These are phyloP conservation scores for Pyrenophora seminiperda DNA, from an alignment of 2,329 filamentous ascomycete species.

Conservation along the genomic window DNA sequence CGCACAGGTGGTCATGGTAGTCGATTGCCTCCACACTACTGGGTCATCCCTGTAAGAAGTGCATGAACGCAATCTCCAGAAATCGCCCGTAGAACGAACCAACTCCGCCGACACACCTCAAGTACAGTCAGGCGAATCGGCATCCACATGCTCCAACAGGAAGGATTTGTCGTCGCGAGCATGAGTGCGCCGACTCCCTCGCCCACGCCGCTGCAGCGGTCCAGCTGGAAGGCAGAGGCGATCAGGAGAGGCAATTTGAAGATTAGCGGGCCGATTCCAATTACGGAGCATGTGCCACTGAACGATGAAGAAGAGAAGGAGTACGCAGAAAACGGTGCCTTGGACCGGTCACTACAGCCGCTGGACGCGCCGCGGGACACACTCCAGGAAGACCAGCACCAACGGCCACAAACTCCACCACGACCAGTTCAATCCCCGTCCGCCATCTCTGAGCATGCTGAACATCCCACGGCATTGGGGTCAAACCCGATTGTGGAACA, in stretches of 20 bases:
- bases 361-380: conserved; percentile 26
- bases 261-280: conserved; percentile 48
- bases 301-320: conserved; percentile 44
- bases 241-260: conserved; percentile 47
- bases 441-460: conserved; percentile 13
- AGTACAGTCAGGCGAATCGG: conserved; percentile 20
- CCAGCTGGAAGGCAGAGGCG: conserved; percentile 49
- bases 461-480: conserved; percentile 16
- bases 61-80: conserved; percentile 30
- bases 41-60: conserved; percentile 31
- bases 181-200: conserved; percentile 36
- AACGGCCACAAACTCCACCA: conserved; percentile 19
- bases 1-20: conserved; percentile 25
- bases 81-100: conserved; percentile 23
- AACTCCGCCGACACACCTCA: conserved; percentile 15
- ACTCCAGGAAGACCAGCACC: conserved; percentile 13
- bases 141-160: conserved; percentile 42
- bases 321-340: conserved; percentile 33
- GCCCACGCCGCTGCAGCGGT: conserved; percentile 36
- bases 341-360: conserved; percentile 17
- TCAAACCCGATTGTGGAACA: conserved; percentile 19
- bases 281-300: conserved; percentile 43
- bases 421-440: conserved; percentile 23
- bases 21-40: conserved; percentile 17
- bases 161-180: conserved; percentile 37